Evolutionary conservation across 164 flowering plant genomes (phyloP).

Genomic region (Liquidambar formosana): DNA sequence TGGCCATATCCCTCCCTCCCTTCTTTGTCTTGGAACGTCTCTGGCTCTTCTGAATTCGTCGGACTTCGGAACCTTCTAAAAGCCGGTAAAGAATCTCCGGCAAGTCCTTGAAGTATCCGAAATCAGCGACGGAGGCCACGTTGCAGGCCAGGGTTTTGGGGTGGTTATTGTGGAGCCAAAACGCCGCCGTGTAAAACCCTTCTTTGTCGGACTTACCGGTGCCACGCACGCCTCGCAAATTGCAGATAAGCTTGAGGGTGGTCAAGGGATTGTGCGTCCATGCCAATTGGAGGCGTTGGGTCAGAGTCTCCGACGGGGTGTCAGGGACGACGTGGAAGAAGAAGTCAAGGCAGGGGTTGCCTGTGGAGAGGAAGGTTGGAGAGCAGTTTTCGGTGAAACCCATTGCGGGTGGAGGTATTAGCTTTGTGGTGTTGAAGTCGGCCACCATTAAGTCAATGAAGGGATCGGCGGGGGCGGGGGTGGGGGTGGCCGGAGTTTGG

Average conservation of each 20-base stretch:
- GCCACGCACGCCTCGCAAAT: constrained; percentile 26
- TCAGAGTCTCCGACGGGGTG: too few relatives aligned
- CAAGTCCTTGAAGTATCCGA: constrained; percentile 43
- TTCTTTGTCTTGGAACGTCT: not conserved
- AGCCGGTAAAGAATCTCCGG: constrained; percentile 41
- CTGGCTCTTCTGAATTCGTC: constrained; percentile 11
- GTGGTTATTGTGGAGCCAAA: constrained; percentile 38
- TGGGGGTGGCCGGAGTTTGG: not conserved
- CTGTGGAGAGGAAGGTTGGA: constrained; percentile 22
- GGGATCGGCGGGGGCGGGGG: constrained; percentile 4
- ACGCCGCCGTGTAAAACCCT: constrained; percentile 37
- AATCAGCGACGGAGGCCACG: constrained; percentile 19
- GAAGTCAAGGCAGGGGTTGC: constrained; percentile 29
- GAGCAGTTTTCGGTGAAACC: constrained; percentile 23
- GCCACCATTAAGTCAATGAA: constrained; percentile 18
- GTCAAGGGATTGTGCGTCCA: not conserved
- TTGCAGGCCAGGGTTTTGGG: constrained; percentile 33
- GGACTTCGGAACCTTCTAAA: constrained; percentile 28
- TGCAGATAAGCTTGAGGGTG: constrained; percentile 27
- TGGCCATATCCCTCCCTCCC: not conserved
- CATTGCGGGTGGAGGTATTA: not conserved
- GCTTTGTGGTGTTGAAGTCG: constrained; percentile 7
- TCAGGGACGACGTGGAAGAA: constrained; percentile 27
- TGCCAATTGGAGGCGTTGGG: too few relatives aligned
- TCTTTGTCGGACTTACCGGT: constrained; percentile 42